A percentile compares a stretch with the other conserved stretches of the same genome.
Conservation (phyloP, 78 protist genomes). For the Cavenderia fasciculata region DNA sequence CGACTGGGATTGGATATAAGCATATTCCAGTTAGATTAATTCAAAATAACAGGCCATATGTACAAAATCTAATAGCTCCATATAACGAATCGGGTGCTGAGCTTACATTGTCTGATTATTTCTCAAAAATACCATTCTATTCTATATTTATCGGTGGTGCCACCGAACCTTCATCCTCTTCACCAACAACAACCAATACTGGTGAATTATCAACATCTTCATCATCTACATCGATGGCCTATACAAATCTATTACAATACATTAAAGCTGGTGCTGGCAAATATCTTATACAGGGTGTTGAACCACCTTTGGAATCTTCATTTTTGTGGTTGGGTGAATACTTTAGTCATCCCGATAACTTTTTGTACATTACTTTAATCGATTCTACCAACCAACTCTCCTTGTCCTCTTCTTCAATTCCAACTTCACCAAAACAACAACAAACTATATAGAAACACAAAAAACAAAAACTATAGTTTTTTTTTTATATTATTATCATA, state of each 20-base stretch:
- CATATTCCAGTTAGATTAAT: slow-evolving; percentile 60
- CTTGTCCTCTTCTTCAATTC: too few species aligned
- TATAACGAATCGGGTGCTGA: slow-evolving; percentile 39
- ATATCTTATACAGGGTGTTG: slow-evolving; percentile 60
- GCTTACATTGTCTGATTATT: not conserved
- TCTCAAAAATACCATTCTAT: not conserved
- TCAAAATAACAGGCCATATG: slow-evolving; percentile 33
- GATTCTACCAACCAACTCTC: too few species aligned
- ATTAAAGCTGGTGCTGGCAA: not conserved
- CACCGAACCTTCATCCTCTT: not conserved
- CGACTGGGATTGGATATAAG: slow-evolving; percentile 32
- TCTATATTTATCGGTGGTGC: not conserved
- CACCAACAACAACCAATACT: slow-evolving; percentile 4
- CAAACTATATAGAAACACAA: too few species aligned
- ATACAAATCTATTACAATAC: slow-evolving; percentile 13
- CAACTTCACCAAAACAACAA: too few species aligned
- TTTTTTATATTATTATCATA: too few species aligned
- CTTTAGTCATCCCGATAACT: slow-evolving; percentile 69
- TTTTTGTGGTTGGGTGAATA: slow-evolving; percentile 51
- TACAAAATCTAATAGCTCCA: slow-evolving; percentile 53
- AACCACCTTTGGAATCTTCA: slow-evolving; percentile 36
- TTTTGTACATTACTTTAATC: slow-evolving; percentile 62
- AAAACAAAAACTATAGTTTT: too few species aligned
- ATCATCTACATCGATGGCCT: not conserved
- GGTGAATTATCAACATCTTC: not conserved